These are phyloP conservation scores for Pinus albicaulis DNA, from an alignment of 75 land plant genomes.

Conservation along the genomic window DNA sequence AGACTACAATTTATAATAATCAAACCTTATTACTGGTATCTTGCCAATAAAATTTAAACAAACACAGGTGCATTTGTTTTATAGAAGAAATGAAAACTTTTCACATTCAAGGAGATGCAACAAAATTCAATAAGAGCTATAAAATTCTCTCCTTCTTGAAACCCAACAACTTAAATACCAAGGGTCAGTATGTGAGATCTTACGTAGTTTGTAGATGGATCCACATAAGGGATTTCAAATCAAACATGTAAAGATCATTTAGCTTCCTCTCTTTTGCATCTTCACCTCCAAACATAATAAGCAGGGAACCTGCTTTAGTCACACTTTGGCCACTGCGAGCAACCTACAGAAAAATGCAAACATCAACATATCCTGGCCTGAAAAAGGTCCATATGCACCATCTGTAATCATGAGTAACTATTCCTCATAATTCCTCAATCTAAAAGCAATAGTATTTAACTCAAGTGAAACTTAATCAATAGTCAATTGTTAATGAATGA, in stretches of 20 bases:
- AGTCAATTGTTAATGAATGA: background rate
- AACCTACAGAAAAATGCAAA: conserved; percentile 42
- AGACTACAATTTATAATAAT: too few species aligned
- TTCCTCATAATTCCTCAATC: background rate
- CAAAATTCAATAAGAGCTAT: background rate
- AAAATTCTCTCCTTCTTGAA: too few species aligned
- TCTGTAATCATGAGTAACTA: background rate
- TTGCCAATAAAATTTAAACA: too few species aligned
- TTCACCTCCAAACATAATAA: conserved; percentile 96
- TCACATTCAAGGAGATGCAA: background rate
- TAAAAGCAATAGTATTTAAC: background rate
- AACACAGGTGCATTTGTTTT: too few species aligned
- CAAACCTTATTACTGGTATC: too few species aligned
- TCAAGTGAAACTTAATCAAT: background rate
- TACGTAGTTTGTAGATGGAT: conserved; percentile 86
- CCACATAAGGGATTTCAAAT: conserved; percentile 92
- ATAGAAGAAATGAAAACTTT: background rate
- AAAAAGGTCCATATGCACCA: background rate
- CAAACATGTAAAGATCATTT: conserved; percentile 95
- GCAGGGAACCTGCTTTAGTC: conserved; percentile 75
- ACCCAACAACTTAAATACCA: too few species aligned
- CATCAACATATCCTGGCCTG: background rate
- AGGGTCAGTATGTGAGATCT: conserved; percentile 14
- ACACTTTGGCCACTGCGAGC: conserved; percentile 93
- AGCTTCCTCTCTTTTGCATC: conserved; percentile 78